Conservation (phyloP, 306 rosid genomes). For the Prinsepia uniflora region DNA sequence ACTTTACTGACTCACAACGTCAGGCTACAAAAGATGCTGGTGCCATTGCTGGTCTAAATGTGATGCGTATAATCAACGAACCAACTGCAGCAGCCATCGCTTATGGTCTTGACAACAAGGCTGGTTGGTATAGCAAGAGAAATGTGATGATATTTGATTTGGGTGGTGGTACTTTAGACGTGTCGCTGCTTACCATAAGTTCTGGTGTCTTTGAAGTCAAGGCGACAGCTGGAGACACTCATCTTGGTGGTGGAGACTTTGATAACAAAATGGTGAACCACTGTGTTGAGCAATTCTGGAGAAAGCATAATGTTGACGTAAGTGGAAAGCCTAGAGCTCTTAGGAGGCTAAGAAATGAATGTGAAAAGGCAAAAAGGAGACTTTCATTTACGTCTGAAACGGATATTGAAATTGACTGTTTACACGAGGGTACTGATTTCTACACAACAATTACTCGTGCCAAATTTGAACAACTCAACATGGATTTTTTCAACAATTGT, state of each 20-base stretch:
- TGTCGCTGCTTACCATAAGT: too few relatives aligned
- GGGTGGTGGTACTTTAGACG: too few relatives aligned
- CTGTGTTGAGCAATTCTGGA: too few relatives aligned
- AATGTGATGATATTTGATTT: conserved; percentile 63
- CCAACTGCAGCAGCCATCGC: conserved; percentile 83
- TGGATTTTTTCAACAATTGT: not conserved
- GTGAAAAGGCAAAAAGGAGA: not conserved
- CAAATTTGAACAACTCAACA: not conserved
- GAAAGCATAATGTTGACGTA: conserved; percentile 17
- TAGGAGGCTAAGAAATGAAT: not conserved
- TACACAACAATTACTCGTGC: not conserved
- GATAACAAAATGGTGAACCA: too few relatives aligned
- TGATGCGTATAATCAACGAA: conserved; percentile 56
- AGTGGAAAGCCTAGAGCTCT: conserved; percentile 2
- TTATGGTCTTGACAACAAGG: conserved; percentile 66
- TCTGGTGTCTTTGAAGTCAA: too few relatives aligned
- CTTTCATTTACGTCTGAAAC: not conserved
- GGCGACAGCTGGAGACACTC: conserved; percentile 24
- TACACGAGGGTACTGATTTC: not conserved
- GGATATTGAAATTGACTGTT: not conserved
- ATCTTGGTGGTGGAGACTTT: too few relatives aligned
- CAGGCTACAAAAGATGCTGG: conserved; percentile 36
- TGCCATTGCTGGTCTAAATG: conserved; percentile 61
- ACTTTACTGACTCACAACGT: conserved; percentile 15
- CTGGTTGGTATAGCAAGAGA: conserved; percentile 48